Evolutionary conservation across 495 filamentous ascomycete species (phyloP), one percentile per base, ranked within the genome.

Genomic region (Staphylotrichum longicolle): DNA sequence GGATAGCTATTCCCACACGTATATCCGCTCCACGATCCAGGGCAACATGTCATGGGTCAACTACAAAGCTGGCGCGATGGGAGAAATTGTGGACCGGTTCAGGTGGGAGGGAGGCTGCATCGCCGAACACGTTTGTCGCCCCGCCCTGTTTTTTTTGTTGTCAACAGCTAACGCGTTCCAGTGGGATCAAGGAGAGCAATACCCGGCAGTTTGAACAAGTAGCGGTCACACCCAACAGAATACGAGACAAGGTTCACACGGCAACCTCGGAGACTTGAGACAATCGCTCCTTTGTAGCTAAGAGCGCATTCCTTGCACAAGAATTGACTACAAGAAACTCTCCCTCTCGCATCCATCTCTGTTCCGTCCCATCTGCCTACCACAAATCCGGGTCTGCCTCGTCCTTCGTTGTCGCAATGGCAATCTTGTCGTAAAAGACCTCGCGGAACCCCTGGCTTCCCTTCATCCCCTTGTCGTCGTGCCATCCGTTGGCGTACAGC

Each of bases 401-500:
- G 7, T 70, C 68, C 67, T 80, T 80, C 1, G 69, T 74, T 10
- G 73, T 77, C 7, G 81, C 82, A 7, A 75, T 64, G 11, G 76
- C 75, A 66, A 83, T 78, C 71, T 83, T 74, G 67, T 84, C 82
- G 64, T 75, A 82, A 78, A 81, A 85, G 14, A 52, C 68, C 64
- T 80, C 73, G 5, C 81, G 65, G 6, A 77, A 80, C 0, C 71
- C 71, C 72, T 84, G 82, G 3, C 67, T 77, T 0, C 82, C 82
- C 60, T 73, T 62, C 63, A 71, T 69, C 61, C 77, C 72, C 14
- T 67, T 63, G 15, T 80, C 70, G 57, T 83, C 82, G 58, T 83
- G 73, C 82, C 82, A 85, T 7, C 74, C 76, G 66, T 83, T 85
- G 0, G 82, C 82, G 67, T 84, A 85, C 8, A 83, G 70, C 2